Evolutionary conservation across 345 rosid species (phyloP).

Genomic region (Clausena lansium): DNA sequence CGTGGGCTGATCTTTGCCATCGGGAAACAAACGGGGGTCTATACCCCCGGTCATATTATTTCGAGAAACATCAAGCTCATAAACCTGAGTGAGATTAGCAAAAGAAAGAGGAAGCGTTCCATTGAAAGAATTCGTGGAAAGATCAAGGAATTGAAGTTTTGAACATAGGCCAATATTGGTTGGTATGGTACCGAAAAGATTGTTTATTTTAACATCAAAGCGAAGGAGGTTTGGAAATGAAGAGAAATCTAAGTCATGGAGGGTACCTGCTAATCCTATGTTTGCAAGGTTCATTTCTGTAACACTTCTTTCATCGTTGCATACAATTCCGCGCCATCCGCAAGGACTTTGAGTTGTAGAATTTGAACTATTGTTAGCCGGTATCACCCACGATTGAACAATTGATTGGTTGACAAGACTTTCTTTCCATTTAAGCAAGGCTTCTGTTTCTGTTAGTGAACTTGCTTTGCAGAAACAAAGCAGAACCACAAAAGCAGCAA

Average conservation of each 20-base stretch:
- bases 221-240: conserved; percentile 25
- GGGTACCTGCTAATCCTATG: conserved; percentile 23
- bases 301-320: conserved; percentile 12
- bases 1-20: neutral
- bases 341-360: conserved; percentile 6
- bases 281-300: conserved; percentile 15
- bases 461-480: neutral
- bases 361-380: neutral
- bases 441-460: conserved; percentile 14
- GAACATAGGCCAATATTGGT: conserved; percentile 21
- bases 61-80: conserved; percentile 29
- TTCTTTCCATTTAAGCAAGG: conserved; percentile 22
- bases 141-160: conserved; percentile 24
- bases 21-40: conserved; percentile 9
- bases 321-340: neutral
- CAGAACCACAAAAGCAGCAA: neutral
- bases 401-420: conserved; percentile 3
- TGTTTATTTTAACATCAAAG: conserved; percentile 20
- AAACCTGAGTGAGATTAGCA: conserved; percentile 26
- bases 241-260: conserved; percentile 21
- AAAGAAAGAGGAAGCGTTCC: conserved; percentile 26
- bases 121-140: conserved; percentile 19
- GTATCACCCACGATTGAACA: conserved; percentile 18
- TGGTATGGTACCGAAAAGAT: conserved; percentile 25
- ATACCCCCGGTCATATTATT: conserved; percentile 14